Conservation (phyloP, 2,329 filamentous ascomycete species). For the Colletotrichum siamense region DNA sequence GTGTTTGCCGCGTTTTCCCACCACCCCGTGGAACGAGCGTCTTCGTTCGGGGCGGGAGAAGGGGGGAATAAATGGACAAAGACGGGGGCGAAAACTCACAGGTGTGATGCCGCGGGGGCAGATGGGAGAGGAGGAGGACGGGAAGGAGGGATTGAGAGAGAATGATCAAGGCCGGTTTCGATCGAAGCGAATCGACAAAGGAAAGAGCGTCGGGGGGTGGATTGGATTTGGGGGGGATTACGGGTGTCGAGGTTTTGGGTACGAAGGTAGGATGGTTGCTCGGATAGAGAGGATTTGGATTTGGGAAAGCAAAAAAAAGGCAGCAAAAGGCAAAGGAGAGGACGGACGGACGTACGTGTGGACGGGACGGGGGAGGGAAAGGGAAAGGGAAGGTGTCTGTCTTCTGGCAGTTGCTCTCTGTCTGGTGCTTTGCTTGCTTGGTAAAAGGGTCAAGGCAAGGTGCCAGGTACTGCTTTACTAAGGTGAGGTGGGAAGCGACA, state of each 20-base stretch:
- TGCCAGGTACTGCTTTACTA: background rate
- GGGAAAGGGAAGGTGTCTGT: slow-evolving; percentile 6
- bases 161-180: slow-evolving; percentile 20
- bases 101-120: slow-evolving; percentile 7
- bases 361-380: slow-evolving; percentile 9
- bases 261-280: slow-evolving; percentile 12
- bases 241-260: slow-evolving; percentile 13
- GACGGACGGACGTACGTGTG: slow-evolving; percentile 12
- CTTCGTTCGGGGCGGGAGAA: slow-evolving; percentile 3
- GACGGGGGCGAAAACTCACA: slow-evolving; percentile 17
- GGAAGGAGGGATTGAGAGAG: background rate
- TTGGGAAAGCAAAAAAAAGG: slow-evolving; percentile 24
- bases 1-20: slow-evolving; percentile 19
- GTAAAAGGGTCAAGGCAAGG: background rate
- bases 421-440: background rate
- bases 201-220: slow-evolving; percentile 23
- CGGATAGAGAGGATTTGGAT: slow-evolving; percentile 21
- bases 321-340: slow-evolving; percentile 18
- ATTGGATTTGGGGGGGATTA: slow-evolving; percentile 13
- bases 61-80: slow-evolving; percentile 12
- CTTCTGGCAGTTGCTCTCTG: background rate
- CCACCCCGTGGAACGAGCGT: slow-evolving; percentile 18
- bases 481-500: background rate
- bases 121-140: background rate
- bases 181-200: slow-evolving; percentile 26